Percentiles rank a stretch among this genome's conserved stretches.
Evolutionary conservation across 2,329 filamentous ascomycete genomes (phyloP).

Genomic region (Aplosporella prunicola): DNA sequence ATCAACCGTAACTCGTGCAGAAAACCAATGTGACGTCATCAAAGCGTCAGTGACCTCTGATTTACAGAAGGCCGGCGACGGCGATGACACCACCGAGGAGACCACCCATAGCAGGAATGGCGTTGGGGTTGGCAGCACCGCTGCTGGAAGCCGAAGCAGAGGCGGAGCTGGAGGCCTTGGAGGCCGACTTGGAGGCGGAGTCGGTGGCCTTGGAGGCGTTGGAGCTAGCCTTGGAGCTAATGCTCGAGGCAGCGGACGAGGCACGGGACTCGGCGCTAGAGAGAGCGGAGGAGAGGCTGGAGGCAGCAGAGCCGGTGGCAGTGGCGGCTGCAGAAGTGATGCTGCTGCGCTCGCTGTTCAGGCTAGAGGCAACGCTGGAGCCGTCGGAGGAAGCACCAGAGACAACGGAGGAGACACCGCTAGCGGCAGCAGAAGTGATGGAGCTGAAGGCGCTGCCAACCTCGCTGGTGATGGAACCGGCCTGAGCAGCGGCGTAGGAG

Average conservation of each 20-base stretch:
- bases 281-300: slow-evolving; percentile 1
- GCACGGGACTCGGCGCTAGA: neutral
- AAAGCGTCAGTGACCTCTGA: neutral
- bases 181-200: neutral
- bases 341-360: slow-evolving; percentile 3
- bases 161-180: slow-evolving; percentile 2
- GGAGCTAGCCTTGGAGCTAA: neutral
- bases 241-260: neutral
- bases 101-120: slow-evolving; percentile 5
- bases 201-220: neutral
- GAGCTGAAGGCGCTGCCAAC: slow-evolving; percentile 3
- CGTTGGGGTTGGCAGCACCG: slow-evolving; percentile 1
- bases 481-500: slow-evolving; percentile 7
- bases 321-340: slow-evolving; percentile 2
- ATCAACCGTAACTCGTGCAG: slow-evolving; percentile 4
- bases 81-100: slow-evolving; percentile 7
- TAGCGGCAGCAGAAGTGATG: slow-evolving; percentile 6
- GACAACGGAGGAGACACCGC: neutral
- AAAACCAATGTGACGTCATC: neutral
- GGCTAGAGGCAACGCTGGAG: neutral
- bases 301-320: slow-evolving; percentile 7
- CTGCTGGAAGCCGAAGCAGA: neutral
- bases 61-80: slow-evolving; percentile 11
- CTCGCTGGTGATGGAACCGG: neutral
- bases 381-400: neutral